phyloP scores from a whole-genome alignment of 768 basidiomycete species.

The Boletus huronensis region DNA sequence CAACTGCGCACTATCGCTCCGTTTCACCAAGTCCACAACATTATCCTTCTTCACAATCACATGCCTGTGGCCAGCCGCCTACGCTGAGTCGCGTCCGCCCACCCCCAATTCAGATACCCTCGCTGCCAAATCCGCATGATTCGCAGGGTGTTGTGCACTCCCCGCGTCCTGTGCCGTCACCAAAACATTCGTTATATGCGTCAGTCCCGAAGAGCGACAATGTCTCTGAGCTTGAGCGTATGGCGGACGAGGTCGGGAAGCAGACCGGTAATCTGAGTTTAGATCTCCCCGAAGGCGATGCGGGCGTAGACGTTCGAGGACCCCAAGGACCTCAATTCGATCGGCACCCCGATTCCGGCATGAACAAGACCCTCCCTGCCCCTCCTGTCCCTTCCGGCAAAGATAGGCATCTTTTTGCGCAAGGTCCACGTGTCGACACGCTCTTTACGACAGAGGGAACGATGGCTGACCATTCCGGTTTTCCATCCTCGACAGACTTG shows the following conservation, averaged over 20 bases:
- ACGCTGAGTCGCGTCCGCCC: constrained; percentile 13
- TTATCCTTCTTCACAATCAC: constrained; percentile 38
- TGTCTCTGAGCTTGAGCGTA: constrained; percentile 68
- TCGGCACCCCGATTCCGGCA: constrained; percentile 16
- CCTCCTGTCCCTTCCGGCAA: constrained; percentile 54
- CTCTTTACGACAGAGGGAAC: constrained; percentile 23
- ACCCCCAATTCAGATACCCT: constrained; percentile 22
- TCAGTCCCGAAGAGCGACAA: constrained; percentile 32
- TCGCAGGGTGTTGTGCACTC: constrained; percentile 48
- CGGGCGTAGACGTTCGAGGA: constrained; percentile 15
- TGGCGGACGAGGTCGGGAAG: constrained; percentile 57
- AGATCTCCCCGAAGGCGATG: constrained; percentile 23
- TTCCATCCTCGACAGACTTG: constrained; percentile 15
- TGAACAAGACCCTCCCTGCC: constrained; percentile 59
- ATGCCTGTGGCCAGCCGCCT: constrained; percentile 1
- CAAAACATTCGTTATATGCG: constrained; percentile 48
- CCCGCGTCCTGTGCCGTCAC: constrained; percentile 67
- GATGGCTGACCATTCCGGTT: constrained; percentile 6
- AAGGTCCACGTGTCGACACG: constrained; percentile 30
- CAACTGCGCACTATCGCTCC: constrained; percentile 54
- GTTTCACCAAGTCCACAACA: constrained; percentile 61
- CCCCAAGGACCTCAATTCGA: constrained; percentile 17
- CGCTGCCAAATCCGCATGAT: constrained; percentile 30
- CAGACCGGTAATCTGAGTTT: constrained; percentile 26
- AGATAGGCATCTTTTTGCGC: constrained; percentile 13